Conservation (phyloP, 1,284 basidiomycete genomes). For the Irpex sp. region DNA sequence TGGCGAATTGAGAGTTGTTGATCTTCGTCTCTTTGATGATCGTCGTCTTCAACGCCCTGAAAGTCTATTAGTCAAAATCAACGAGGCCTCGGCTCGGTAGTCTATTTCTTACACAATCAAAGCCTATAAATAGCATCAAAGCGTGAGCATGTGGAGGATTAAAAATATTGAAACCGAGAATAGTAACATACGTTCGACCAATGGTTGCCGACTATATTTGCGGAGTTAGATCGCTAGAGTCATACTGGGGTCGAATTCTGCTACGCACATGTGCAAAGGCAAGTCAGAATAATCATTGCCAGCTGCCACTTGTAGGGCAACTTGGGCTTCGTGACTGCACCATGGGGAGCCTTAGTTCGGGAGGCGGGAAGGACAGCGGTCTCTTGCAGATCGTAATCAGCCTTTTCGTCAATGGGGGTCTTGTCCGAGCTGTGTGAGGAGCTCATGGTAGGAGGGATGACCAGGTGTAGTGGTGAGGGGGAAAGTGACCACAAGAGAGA, state of each 20-base stretch:
- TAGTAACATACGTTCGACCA: slow-evolving; percentile 35
- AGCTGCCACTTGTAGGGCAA: slow-evolving; percentile 25
- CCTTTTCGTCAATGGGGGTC: slow-evolving; percentile 19
- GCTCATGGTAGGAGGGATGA: slow-evolving; percentile 11
- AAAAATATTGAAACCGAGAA: not conserved
- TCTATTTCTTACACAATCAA: slow-evolving; percentile 31
- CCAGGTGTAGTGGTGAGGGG: slow-evolving; percentile 9
- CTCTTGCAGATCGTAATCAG: slow-evolving; percentile 18
- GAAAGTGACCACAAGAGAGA: slow-evolving; percentile 6
- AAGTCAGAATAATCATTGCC: slow-evolving; percentile 26
- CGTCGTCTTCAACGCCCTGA: slow-evolving; percentile 36
- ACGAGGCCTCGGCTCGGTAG: not conserved
- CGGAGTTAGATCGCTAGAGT: not conserved
- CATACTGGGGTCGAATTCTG: not conserved
- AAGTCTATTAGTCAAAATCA: not conserved
- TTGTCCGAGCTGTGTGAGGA: slow-evolving; percentile 13
- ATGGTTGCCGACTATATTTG: slow-evolving; percentile 35
- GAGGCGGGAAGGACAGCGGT: slow-evolving; percentile 11
- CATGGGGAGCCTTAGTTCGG: not conserved
- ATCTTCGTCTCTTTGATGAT: slow-evolving; percentile 38
- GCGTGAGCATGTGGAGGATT: not conserved
- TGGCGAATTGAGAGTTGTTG: slow-evolving; percentile 43
- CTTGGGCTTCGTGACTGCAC: slow-evolving; percentile 13
- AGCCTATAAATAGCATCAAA: slow-evolving; percentile 23
- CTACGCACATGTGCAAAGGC: slow-evolving; percentile 27